These are phyloP conservation scores for Exophiala sp. DNA, from an alignment of 2,329 filamentous ascomycete species.

Conservation along the genomic window DNA sequence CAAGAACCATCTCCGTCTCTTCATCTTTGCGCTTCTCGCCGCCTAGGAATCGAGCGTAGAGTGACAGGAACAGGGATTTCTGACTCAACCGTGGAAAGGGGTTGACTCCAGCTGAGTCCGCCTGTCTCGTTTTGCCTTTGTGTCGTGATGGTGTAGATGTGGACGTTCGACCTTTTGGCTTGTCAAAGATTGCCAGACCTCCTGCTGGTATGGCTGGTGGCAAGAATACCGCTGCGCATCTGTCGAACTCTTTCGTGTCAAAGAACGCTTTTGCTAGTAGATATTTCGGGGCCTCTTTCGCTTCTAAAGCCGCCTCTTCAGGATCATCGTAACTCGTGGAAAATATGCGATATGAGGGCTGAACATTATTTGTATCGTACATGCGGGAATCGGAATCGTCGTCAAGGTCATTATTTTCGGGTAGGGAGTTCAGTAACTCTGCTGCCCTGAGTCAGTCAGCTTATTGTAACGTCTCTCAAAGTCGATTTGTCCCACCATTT, in stretches of 20 bases:
- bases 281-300: slow-evolving; percentile 75
- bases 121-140: slow-evolving; percentile 58
- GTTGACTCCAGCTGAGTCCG: slow-evolving; percentile 34
- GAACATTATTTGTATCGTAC: slow-evolving; percentile 50
- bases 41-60: slow-evolving; percentile 89
- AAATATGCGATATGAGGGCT: slow-evolving; percentile 49
- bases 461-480: slow-evolving; percentile 38
- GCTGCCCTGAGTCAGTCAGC: slow-evolving; percentile 65
- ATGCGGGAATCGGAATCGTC: slow-evolving; percentile 56
- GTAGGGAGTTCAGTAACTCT: slow-evolving; percentile 81
- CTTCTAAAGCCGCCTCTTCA: slow-evolving; percentile 71
- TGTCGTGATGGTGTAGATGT: slow-evolving; percentile 48
- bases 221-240: slow-evolving; percentile 84
- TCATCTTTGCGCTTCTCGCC: slow-evolving; percentile 96
- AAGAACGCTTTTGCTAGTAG: slow-evolving; percentile 91
- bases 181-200: slow-evolving; percentile 51
- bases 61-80: slow-evolving; percentile 83
- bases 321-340: slow-evolving; percentile 60
- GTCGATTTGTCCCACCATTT: slow-evolving; percentile 64
- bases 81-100: slow-evolving; percentile 65
- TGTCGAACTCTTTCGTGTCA: slow-evolving; percentile 91
- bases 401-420: slow-evolving; percentile 52
- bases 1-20: slow-evolving; percentile 95
- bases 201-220: slow-evolving; percentile 74
- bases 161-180: slow-evolving; percentile 37